phyloP scores from a whole-genome alignment of 2,329 filamentous ascomycete species.

The Hypoxylon sp. region DNA sequence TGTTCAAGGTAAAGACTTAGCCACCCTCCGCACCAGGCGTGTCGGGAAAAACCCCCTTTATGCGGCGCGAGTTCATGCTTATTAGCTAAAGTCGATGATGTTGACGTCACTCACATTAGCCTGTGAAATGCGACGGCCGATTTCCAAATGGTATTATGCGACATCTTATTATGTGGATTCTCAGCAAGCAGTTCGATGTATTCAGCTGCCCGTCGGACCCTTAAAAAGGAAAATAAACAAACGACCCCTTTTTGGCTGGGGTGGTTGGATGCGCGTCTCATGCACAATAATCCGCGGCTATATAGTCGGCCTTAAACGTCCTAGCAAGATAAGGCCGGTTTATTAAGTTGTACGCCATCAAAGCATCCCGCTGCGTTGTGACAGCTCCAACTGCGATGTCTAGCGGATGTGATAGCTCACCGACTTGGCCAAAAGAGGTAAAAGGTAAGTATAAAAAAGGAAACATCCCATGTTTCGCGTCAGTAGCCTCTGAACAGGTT shows the following conservation, averaged over 20 bases:
- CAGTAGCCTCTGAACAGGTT: constrained; percentile 35
- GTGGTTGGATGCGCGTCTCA: not conserved
- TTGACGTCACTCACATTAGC: constrained; percentile 36
- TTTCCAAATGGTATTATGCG: constrained; percentile 28
- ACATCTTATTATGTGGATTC: constrained; percentile 12
- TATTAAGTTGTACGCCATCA: constrained; percentile 20
- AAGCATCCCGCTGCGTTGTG: constrained; percentile 16
- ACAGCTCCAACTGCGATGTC: constrained; percentile 11
- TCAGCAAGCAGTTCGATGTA: not conserved
- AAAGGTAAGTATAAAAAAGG: constrained; percentile 16
- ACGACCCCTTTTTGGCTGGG: constrained; percentile 12
- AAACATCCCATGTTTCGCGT: constrained; percentile 30
- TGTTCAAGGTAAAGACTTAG: constrained; percentile 37
- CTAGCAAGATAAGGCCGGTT: constrained; percentile 19
- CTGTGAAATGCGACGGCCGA: constrained; percentile 21
- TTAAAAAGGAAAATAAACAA: constrained; percentile 29
- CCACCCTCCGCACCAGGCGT: constrained; percentile 34
- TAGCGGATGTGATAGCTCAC: constrained; percentile 34
- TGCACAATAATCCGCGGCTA: constrained; percentile 12
- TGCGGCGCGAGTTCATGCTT: constrained; percentile 29
- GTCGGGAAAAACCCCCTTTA: constrained; percentile 30
- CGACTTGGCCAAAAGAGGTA: constrained; percentile 32
- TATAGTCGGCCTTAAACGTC: constrained; percentile 25
- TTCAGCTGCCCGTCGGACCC: constrained; percentile 18
- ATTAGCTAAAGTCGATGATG: constrained; percentile 10